phyloP scores from a whole-genome alignment of 2,329 filamentous ascomycete species.

The Ceratocystis papillata region DNA sequence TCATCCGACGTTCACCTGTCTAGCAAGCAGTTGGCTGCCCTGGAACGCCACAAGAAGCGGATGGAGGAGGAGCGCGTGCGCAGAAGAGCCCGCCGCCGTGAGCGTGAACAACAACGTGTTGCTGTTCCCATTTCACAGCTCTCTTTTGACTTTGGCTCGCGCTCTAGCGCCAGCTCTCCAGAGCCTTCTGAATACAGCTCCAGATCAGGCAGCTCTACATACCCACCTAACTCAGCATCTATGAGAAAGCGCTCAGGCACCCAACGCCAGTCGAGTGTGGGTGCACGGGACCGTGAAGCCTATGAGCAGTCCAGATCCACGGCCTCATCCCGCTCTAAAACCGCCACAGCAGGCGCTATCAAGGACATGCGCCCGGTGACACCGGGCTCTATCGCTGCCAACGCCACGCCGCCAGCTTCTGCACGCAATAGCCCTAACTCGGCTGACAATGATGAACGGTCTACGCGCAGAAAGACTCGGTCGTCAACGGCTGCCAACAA shows the following conservation, averaged over 20 bases:
- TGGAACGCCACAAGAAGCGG: conserved; percentile 57
- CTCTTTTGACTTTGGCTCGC: conserved; percentile 15
- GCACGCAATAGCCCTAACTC: conserved; percentile 20
- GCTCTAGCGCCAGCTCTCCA: conserved; percentile 12
- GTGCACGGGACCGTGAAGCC: conserved; percentile 21
- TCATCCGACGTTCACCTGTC: conserved; percentile 70
- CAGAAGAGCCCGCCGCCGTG: conserved; percentile 26
- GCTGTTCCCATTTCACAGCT: conserved; percentile 45
- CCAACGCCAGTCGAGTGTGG: conserved; percentile 20
- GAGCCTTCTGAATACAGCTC: conserved; percentile 18
- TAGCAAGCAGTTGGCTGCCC: conserved; percentile 66
- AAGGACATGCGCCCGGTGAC: conserved; percentile 17
- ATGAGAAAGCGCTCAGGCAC: conserved; percentile 15
- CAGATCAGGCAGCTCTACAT: conserved; percentile 14
- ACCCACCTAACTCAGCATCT: conserved; percentile 21
- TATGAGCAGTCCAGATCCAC: conserved; percentile 16
- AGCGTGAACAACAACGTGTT: conserved; percentile 38
- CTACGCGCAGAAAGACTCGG: conserved; percentile 17
- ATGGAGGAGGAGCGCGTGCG: conserved; percentile 39
- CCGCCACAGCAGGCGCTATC: not conserved
- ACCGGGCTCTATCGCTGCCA: conserved; percentile 17
- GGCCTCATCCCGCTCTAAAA: conserved; percentile 19
- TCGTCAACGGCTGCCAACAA: not conserved
- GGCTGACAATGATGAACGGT: conserved; percentile 16
- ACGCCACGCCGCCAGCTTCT: conserved; percentile 16